Base-by-base conservation (phyloP, 306 rosid genomes). In the Cicer judaicum region DNA sequence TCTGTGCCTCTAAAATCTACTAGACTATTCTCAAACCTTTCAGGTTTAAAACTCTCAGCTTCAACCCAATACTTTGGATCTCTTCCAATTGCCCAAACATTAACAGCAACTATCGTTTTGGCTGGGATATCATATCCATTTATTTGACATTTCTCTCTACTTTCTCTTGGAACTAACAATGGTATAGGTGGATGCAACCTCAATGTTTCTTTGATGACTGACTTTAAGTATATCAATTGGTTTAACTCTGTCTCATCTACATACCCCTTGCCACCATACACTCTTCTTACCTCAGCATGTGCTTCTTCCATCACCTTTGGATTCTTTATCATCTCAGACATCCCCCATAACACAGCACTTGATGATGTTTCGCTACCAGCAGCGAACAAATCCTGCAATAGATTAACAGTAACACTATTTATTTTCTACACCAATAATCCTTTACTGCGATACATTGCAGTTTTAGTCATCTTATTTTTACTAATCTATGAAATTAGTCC, bases 301-400 rank as follows among this genome's bases (percentile, higher is more conserved):
- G 86, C 85, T 49, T 13, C 4, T 56, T 79, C 60, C 90, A 84
- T 81, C 36, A 54, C 70, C 29, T 53, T 59, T 42, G 85, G 85
- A 15, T 87, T 79, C 69, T 66, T 79, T 42, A 76, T 24, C 75
- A 84, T 48, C 54, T 87, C 90, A 39, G 83, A 65, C 72, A 87
- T 69, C 3, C 53, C 64, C 85, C 88, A 84, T 19, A 63, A 64
- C 34, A 84, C 21, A 15, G 68, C 1, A 2, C 52, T 13, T 10
- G 85, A 43, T 2, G 87, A 49, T 52, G 86, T 79, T 34, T 87
- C 88, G 0, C 81, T 72, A 12, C 84, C 90, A 36, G 34, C 88
- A 34, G 4, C 8, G 1, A 76, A 79, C 0, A 84, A 73, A 18
- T 87, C 90, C 88, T 84, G 52, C 21, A 76, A 44, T 1, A 2